phyloP scores from a whole-genome alignment of 2,329 filamentous ascomycete species.

The Penicillium brasilianum region DNA sequence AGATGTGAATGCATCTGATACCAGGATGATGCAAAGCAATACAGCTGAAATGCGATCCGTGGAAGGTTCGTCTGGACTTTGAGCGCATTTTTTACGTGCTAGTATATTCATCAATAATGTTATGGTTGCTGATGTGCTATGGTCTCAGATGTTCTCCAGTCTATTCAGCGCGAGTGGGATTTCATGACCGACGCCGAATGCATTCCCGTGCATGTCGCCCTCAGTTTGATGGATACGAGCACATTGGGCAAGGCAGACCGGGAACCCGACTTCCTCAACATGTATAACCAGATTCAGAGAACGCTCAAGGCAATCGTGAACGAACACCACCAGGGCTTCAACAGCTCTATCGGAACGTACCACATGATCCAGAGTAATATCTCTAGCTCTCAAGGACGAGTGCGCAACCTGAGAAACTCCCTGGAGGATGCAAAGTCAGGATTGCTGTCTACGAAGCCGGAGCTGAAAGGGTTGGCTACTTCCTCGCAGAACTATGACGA shows the following conservation, averaged over 20 bases:
- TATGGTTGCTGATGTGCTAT: constrained; percentile 13
- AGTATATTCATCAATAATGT: not conserved
- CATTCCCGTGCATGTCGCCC: constrained; percentile 89
- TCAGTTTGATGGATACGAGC: constrained; percentile 91
- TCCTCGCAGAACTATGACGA: constrained; percentile 90
- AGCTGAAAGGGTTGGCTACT: constrained; percentile 85
- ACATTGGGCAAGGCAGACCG: constrained; percentile 90
- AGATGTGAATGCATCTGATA: constrained; percentile 29
- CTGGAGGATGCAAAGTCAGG: constrained; percentile 78
- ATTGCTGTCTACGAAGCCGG: constrained; percentile 83
- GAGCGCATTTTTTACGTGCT: not conserved
- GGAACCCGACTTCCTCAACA: constrained; percentile 81
- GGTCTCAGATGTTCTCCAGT: constrained; percentile 67
- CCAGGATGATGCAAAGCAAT: constrained; percentile 10
- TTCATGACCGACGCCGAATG: constrained; percentile 89
- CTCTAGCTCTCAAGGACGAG: constrained; percentile 81
- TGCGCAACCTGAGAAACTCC: constrained; percentile 82
- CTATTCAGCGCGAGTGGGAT: constrained; percentile 88
- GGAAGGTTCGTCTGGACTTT: constrained; percentile 36
- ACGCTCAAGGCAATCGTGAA: constrained; percentile 95
- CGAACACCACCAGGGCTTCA: constrained; percentile 97
- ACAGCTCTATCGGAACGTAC: constrained; percentile 97
- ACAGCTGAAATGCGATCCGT: constrained; percentile 41
- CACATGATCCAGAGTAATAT: constrained; percentile 98
- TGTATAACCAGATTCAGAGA: constrained; percentile 86